phyloP scores from a whole-genome alignment of 805 yeast genomes.

The Candida khao-thaluensis region DNA sequence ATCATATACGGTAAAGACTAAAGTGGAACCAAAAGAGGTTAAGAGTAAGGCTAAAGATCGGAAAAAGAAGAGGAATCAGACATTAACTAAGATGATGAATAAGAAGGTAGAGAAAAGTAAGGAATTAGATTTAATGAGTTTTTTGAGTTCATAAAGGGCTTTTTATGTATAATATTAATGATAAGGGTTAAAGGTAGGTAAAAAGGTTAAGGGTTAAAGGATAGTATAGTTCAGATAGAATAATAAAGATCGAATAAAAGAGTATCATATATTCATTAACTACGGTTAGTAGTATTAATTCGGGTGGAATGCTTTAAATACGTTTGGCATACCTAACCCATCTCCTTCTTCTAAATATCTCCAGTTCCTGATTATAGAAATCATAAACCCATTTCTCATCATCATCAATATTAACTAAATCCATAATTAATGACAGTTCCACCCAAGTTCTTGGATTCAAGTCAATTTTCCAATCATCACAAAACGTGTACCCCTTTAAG shows the following conservation, averaged over 20 bases:
- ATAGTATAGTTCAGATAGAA: too few relatives aligned
- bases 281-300: too few relatives aligned
- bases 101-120: slow-evolving; percentile 38
- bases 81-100: slow-evolving; percentile 21
- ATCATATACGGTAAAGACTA: background rate
- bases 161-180: too few relatives aligned
- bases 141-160: slow-evolving; percentile 34
- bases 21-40: slow-evolving; percentile 2
- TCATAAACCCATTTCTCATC: slow-evolving; percentile 90
- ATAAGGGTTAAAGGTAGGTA: too few relatives aligned
- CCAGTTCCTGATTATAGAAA: slow-evolving; percentile 28
- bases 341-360: slow-evolving; percentile 58
- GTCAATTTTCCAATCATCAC: slow-evolving; percentile 64
- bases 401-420: slow-evolving; percentile 59
- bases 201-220: too few relatives aligned
- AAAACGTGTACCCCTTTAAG: slow-evolving; percentile 60
- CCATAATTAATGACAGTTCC: slow-evolving; percentile 44
- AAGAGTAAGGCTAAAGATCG: slow-evolving; percentile 30
- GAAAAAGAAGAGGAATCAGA: slow-evolving; percentile 45
- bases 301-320: too few relatives aligned
- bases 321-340: slow-evolving; percentile 48
- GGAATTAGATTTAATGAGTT: slow-evolving; percentile 50
- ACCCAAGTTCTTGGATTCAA: slow-evolving; percentile 67
- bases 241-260: background rate
- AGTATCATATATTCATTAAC: slow-evolving; percentile 4